Evolutionary conservation across 176 grass and related monocot genomes (phyloP).

Genomic region (Aegilops bicornis): DNA sequence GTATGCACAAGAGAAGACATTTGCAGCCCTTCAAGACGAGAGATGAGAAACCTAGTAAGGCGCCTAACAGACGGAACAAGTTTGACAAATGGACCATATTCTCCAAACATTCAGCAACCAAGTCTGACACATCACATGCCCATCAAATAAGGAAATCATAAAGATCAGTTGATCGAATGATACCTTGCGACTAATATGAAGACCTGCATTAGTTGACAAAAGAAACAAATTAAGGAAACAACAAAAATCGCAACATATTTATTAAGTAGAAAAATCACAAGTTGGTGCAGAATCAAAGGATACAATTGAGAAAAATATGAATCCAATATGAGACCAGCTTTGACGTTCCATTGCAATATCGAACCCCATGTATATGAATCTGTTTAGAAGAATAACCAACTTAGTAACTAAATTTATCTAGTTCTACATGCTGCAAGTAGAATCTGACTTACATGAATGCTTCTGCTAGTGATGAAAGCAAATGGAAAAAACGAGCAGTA

Average conservation of each 20-base stretch:
- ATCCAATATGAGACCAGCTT: constrained; percentile 92
- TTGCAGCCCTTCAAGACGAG: constrained; percentile 70
- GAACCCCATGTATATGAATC: constrained; percentile 99
- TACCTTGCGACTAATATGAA: constrained; percentile 96
- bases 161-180: not conserved
- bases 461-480: constrained; percentile 92
- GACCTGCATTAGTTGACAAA: constrained; percentile 42
- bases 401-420: constrained; percentile 20
- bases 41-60: constrained; percentile 19
- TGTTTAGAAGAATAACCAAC: constrained; percentile 36
- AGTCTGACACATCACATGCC: constrained; percentile 2
- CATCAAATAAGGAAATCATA: not conserved
- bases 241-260: constrained; percentile 20
- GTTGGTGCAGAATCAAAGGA: constrained; percentile 42
- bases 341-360: constrained; percentile 89
- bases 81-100: not conserved
- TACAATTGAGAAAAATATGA: constrained; percentile 99
- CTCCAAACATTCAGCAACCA: constrained; percentile 20
- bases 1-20: constrained; percentile 88
- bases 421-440: constrained; percentile 9
- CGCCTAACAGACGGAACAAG: not conserved
- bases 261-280: not conserved
- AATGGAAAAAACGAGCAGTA: constrained; percentile 76
- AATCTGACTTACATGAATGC: constrained; percentile 73
- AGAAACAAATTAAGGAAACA: constrained; percentile 51